Conservation (phyloP, 2,329 filamentous ascomycete genomes). For the Pseudocercospora fijiensis region DNA sequence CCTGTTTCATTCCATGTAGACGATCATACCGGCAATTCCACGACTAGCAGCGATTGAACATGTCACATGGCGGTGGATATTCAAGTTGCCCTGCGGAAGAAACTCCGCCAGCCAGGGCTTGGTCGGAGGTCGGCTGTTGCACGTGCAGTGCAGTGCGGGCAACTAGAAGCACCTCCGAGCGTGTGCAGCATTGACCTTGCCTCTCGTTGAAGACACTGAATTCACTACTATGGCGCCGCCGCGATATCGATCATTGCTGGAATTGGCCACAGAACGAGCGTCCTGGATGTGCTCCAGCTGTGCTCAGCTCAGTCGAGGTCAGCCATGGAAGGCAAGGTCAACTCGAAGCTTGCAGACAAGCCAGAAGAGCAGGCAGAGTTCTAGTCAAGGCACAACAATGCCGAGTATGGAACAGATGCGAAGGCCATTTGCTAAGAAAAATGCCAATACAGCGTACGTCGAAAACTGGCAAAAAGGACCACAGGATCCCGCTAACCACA, state of each 20-base stretch:
- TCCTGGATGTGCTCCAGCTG: conserved; percentile 30
- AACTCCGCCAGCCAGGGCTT: background rate
- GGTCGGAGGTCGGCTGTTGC: background rate
- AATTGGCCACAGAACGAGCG: conserved; percentile 27
- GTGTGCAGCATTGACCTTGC: background rate
- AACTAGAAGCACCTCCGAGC: background rate
- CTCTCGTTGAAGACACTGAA: background rate
- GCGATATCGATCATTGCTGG: conserved; percentile 32
- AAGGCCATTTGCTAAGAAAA: conserved; percentile 65
- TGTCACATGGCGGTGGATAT: background rate
- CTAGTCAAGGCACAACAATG: conserved; percentile 28
- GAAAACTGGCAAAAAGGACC: background rate
- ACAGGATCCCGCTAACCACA: conserved; percentile 21
- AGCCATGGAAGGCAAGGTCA: conserved; percentile 27
- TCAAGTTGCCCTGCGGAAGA: background rate
- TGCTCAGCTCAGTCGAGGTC: conserved; percentile 13
- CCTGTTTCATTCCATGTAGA: background rate
- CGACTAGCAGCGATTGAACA: background rate
- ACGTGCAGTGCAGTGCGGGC: background rate
- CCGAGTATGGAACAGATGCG: conserved; percentile 65
- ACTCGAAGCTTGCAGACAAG: conserved; percentile 35
- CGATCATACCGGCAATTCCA: background rate
- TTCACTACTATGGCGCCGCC: conserved; percentile 32
- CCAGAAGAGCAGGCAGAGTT: conserved; percentile 23
- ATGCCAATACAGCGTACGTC: conserved; percentile 63